A percentile compares a stretch with the other conserved stretches of the same genome.
phyloP scores from a whole-genome alignment of 148 eudicot species.

The Silene conica region DNA sequence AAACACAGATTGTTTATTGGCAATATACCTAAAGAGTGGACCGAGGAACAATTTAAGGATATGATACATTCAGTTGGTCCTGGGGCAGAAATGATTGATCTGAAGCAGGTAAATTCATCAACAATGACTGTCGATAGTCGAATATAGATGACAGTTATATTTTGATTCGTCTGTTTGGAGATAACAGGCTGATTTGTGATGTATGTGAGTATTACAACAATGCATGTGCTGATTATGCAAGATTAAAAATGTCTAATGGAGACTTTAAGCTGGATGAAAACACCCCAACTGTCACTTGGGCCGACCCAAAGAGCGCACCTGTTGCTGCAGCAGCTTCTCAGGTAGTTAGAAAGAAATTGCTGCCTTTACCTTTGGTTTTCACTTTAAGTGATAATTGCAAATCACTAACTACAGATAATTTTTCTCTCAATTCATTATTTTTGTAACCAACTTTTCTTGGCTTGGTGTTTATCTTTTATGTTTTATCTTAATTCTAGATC shows the following conservation, averaged over 20 bases:
- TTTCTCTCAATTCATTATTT: no score
- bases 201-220: slow-evolving; percentile 83
- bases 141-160: background rate
- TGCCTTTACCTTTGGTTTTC: background rate
- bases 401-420: no score
- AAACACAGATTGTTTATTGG: slow-evolving; percentile 89
- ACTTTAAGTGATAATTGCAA: no score
- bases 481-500: no score
- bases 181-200: background rate
- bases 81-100: slow-evolving; percentile 83
- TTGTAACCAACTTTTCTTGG: no score
- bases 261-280: slow-evolving; percentile 82
- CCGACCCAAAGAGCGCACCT: slow-evolving; percentile 89
- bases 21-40: slow-evolving; percentile 85
- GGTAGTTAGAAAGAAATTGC: slow-evolving; percentile 34
- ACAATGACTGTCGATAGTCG: background rate
- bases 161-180: background rate
- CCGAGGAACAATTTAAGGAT: slow-evolving; percentile 77
- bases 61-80: slow-evolving; percentile 85
- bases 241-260: slow-evolving; percentile 67
- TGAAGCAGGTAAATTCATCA: slow-evolving; percentile 61
- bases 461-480: no score
- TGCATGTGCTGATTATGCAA: slow-evolving; percentile 93
- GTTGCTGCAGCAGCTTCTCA: slow-evolving; percentile 89
- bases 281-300: slow-evolving; percentile 93